Percentiles rank a stretch among this genome's conserved stretches.
Conservation (phyloP, 2,329 filamentous ascomycete genomes). For the Sodiomyces alkalinus region DNA sequence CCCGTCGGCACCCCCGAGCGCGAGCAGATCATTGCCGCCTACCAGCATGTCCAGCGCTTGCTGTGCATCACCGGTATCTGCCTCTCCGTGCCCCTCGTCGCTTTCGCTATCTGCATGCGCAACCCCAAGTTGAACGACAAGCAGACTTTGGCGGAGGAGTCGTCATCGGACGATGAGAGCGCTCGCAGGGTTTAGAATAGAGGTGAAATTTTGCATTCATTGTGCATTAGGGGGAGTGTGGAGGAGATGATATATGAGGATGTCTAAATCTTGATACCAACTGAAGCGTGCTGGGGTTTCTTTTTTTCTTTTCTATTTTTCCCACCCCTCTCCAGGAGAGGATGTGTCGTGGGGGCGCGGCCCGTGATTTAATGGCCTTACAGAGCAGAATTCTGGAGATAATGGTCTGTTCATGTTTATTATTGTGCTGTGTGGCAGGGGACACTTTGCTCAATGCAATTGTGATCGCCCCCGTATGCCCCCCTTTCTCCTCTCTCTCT, state of each 20-base stretch:
- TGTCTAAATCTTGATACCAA: too few relatives aligned
- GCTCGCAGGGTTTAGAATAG: background rate
- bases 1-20: constrained; percentile 27
- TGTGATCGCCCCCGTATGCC: too few relatives aligned
- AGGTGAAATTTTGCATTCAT: background rate
- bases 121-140: constrained; percentile 29
- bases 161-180: too few relatives aligned
- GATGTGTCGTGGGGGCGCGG: too few relatives aligned
- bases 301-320: background rate
- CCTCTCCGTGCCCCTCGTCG: constrained; percentile 31
- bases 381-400: too few relatives aligned
- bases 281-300: background rate
- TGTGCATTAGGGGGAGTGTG: too few relatives aligned
- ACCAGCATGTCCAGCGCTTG: constrained; percentile 29
- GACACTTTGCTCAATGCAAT: too few relatives aligned
- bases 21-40: constrained; percentile 24
- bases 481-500: too few relatives aligned
- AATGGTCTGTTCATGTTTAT: too few relatives aligned
- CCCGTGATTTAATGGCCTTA: too few relatives aligned
- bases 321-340: too few relatives aligned
- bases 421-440: too few relatives aligned
- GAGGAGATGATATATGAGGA: background rate
- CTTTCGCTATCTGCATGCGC: constrained; percentile 23
- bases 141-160: constrained; percentile 25
- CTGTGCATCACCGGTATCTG: constrained; percentile 33